Evolutionary conservation across 208 protist genomes (phyloP), one percentile per base, ranked within the genome.

Genomic region (Leishmania gerbilli): DNA sequence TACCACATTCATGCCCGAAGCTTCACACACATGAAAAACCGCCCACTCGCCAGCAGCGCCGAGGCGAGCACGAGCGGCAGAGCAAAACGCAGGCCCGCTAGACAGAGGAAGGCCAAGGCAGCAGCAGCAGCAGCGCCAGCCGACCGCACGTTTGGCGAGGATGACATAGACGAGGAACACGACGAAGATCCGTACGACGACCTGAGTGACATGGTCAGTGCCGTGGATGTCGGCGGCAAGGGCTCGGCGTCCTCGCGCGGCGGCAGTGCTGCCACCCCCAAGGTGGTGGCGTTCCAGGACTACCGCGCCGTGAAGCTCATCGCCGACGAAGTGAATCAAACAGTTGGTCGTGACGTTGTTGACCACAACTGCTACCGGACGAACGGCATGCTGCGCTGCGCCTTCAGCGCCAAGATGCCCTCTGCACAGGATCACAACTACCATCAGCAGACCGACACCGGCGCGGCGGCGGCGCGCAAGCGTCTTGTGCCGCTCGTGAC

Each of bases 321-420:
- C 65, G 90, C 89, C 13, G 90, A 96, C 34, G 90, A 96, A 83
- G 87, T 96, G 62, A 96, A 96, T 72, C 84, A 91, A 62, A 91
- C 90, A 1, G 69, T 96, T 21, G 91, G 91, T 34, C 82, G 84
- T 9, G 88, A 88, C 31, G 71, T 95, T 6, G 88, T 96, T 37
- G 93, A 96, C 83, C 83, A 84, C 74, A 87, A 84, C 55, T 95
- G 91, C 85, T 96, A 96, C 80, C 89, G 93, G 27, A 78, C 79
- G 8, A 87, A 91, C 76, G 93, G 91, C 71, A 94, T 95, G 93
- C 85, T 96, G 83, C 93, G 93, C 64, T 95, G 91, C 79, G 93
- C 91, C 45, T 96, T 89, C 78, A 94, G 88, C 75, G 81, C 80
- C 34, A 96, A 96, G 76, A 64, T 95, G 34, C 62, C 86, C 42